These are phyloP conservation scores for Macroventuria anomochaeta DNA, from an alignment of 2,329 filamentous ascomycete genomes.

Conservation along the genomic window DNA sequence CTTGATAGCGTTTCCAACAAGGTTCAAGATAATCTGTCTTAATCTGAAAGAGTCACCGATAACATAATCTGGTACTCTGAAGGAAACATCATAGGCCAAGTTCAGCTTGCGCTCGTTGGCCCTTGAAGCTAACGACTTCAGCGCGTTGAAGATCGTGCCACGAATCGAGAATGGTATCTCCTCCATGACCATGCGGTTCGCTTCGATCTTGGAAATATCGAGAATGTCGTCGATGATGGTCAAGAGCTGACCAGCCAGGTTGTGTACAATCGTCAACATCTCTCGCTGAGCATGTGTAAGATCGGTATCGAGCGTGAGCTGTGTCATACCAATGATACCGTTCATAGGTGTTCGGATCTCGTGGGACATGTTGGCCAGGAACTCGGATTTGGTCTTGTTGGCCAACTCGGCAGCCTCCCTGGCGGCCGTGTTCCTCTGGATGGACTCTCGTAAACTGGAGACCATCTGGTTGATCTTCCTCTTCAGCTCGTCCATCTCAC, in stretches of 20 bases:
- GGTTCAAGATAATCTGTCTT: conserved; percentile 93
- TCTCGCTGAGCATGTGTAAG: conserved; percentile 94
- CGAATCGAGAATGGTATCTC: conserved; percentile 95
- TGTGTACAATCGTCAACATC: conserved; percentile 98
- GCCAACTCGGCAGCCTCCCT: conserved; percentile 95
- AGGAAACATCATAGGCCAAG: conserved; percentile 91
- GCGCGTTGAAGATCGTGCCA: conserved; percentile 93
- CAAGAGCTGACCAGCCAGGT: conserved; percentile 90
- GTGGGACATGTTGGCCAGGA: conserved; percentile 98
- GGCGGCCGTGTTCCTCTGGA: conserved; percentile 93
- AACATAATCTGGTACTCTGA: conserved; percentile 91
- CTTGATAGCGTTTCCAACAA: conserved; percentile 98
- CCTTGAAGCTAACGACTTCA: conserved; percentile 96
- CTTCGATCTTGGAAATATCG: conserved; percentile 81
- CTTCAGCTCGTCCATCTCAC: conserved; percentile 99
- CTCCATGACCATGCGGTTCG: conserved; percentile 97
- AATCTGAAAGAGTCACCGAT: conserved; percentile 96
- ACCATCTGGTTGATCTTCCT: conserved; percentile 99
- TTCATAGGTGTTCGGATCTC: conserved; percentile 98
- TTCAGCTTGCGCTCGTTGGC: conserved; percentile 95
- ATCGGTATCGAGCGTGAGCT: conserved; percentile 91
- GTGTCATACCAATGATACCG: conserved; percentile 97
- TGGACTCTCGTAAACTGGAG: conserved; percentile 91
- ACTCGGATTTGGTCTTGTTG: conserved; percentile 98
- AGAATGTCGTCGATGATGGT: conserved; percentile 90